Base-by-base conservation (phyloP, 1,284 basidiomycete genomes). In the Trichosporon sp. region DNA sequence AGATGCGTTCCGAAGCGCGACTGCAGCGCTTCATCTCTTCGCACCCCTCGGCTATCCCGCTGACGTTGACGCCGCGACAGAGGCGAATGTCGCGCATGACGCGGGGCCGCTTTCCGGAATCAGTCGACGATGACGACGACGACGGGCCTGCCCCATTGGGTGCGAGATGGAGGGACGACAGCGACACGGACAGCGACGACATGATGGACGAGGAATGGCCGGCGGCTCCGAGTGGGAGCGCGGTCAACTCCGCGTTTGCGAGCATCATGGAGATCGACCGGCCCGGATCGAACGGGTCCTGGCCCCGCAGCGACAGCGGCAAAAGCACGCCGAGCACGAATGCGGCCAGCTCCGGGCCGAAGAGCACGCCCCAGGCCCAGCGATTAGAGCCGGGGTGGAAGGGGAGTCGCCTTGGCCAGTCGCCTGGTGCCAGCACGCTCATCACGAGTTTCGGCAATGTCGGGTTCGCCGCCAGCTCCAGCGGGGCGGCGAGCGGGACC, bases 201-300 rank as follows among this genome's bases (percentile, higher is more conserved):
- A 74, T 76, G 68, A 78, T 78, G n/a, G 77, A 77, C n/a, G 65
- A 32, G 11, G 72, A 73, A 19, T 75, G 71, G 72, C 70, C 59
- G 0, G 65, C 68, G 2, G 65, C 68, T 2, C 61, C 46, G 56
- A 64, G 46, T 21, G 10, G 32, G 4, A 79, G 80, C 26, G 76
- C 78, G 2, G 81, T 83, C 70, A 81, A 81, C 71, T 69, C 75
- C 12, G 81, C 80, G 1, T 83, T 82, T 46, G 81, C 81, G 19
- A 79, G 79, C 37, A 78, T 79, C 6, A 83, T 83, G 81, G 81
- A 83, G 63, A 79, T 83, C 76, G 81, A 83, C 68, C 70, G 81
- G 8, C 80, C 80, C 0, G 70, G 66, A 0, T 76, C 73, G 19
- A 54, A 51, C 5, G 69, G 71, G 0, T 70, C 69, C 26, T 70